phyloP scores from a whole-genome alignment of 108 stramenopile genomes.

The Skeletonema menzelii region DNA sequence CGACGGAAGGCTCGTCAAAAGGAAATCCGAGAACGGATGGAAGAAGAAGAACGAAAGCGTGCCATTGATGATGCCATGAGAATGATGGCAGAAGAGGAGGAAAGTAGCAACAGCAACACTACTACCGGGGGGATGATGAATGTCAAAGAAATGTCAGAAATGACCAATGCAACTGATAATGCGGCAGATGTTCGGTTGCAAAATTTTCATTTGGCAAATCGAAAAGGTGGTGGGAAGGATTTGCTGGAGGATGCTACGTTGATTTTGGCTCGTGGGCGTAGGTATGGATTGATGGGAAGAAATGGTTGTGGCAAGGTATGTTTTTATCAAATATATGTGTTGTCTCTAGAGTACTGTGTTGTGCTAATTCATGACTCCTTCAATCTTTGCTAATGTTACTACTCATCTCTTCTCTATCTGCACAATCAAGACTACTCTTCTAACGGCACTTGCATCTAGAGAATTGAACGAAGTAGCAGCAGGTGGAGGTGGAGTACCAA shows the following conservation, averaged over 20 bases:
- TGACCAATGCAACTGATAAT: conserved; percentile 45
- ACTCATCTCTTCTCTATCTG: not conserved
- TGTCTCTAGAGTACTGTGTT: not conserved
- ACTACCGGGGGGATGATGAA: not conserved
- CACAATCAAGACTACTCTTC: conserved; percentile 56
- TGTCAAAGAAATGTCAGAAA: conserved; percentile 20
- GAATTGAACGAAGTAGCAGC: conserved; percentile 10
- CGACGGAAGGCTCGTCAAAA: conserved; percentile 65
- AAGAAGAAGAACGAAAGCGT: conserved; percentile 60
- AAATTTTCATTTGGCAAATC: conserved; percentile 53
- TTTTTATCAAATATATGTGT: conserved; percentile 3
- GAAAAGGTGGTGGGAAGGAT: conserved; percentile 60
- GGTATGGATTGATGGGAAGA: conserved; percentile 89
- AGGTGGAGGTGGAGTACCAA: conserved; percentile 51
- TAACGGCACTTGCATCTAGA: conserved; percentile 37
- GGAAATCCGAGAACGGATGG: conserved; percentile 54
- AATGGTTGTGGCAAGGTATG: conserved; percentile 93
- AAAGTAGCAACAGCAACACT: not conserved
- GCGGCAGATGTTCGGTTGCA: conserved; percentile 56
- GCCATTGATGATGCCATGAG: conserved; percentile 65
- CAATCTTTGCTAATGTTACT: not conserved
- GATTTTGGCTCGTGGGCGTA: conserved; percentile 59
- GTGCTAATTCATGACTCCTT: not conserved
- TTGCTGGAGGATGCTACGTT: conserved; percentile 75
- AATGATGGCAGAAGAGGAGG: conserved; percentile 43